Conservation (phyloP, 306 rosid genomes). For the Dicorynia guianensis region DNA sequence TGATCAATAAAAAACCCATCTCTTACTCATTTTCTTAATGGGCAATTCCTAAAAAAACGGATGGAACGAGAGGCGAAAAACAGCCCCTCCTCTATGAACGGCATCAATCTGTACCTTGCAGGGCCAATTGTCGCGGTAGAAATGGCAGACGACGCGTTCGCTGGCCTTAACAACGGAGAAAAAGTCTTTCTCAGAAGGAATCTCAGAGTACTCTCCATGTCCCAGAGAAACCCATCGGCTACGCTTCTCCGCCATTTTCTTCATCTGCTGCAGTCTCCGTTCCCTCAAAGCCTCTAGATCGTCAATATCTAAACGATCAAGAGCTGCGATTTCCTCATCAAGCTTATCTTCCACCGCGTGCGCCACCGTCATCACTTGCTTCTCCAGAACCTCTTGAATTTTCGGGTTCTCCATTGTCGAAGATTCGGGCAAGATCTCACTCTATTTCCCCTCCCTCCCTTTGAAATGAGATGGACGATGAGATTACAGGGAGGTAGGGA, state of each 20-base stretch:
- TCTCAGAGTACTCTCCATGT: conserved; percentile 82
- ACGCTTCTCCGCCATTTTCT: conserved; percentile 97
- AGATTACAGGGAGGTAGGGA: not conserved
- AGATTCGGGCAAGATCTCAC: conserved; percentile 33
- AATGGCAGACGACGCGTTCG: conserved; percentile 98
- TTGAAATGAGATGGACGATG: conserved; percentile 2
- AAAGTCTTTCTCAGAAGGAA: conserved; percentile 87
- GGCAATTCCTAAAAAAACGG: not conserved
- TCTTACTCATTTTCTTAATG: not conserved
- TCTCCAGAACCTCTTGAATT: conserved; percentile 83
- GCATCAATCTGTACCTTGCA: conserved; percentile 65
- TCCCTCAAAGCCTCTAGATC: conserved; percentile 87
- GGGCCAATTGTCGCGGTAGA: conserved; percentile 98
- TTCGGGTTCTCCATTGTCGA: conserved; percentile 65
- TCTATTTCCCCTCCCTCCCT: not conserved
- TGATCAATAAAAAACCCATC: too few species aligned
- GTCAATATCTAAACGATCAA: conserved; percentile 84
- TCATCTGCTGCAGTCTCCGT: conserved; percentile 93
- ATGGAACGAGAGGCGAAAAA: too few species aligned
- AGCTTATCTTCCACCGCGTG: conserved; percentile 90
- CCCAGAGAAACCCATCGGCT: conserved; percentile 94
- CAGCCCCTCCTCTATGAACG: not conserved
- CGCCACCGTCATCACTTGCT: conserved; percentile 85
- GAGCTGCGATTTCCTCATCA: conserved; percentile 85
- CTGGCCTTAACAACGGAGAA: conserved; percentile 92